A percentile compares a stretch with the other conserved stretches of the same genome.
phyloP scores from a whole-genome alignment of 169 alveolate genomes.

The Sarcocystis neurona region DNA sequence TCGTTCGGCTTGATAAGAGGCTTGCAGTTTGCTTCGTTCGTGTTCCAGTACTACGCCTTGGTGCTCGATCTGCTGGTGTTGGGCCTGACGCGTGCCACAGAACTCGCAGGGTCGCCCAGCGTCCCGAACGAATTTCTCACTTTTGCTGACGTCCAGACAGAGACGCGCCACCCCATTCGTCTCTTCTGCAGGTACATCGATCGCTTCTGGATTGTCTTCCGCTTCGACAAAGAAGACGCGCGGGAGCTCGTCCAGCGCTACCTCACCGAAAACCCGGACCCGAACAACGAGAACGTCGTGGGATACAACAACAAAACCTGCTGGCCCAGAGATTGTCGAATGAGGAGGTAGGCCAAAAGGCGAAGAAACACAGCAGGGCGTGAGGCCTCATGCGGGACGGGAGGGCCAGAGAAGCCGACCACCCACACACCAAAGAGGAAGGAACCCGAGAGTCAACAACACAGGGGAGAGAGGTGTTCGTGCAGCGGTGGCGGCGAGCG shows the following conservation, averaged over 20 bases:
- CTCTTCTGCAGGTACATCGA: conserved; percentile 80
- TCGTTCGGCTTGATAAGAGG: conserved; percentile 98
- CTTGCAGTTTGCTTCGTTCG: conserved; percentile 96
- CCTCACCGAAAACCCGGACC: conserved; percentile 99
- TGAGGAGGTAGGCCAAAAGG: conserved; percentile 91
- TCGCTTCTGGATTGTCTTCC: conserved; percentile 83
- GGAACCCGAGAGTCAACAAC: no score
- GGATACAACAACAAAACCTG: conserved; percentile 99
- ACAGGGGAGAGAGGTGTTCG: no score
- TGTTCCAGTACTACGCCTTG: conserved; percentile 89
- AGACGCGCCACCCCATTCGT: conserved; percentile 97
- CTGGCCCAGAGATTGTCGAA: conserved; percentile 99
- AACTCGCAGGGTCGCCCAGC: conserved; percentile 99
- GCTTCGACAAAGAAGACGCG: conserved; percentile 94
- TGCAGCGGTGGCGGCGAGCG: no score
- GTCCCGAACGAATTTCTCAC: conserved; percentile 95
- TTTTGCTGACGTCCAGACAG: conserved; percentile 93
- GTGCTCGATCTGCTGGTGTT: conserved; percentile 92
- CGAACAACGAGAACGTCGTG: conserved; percentile 98
- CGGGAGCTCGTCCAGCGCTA: conserved; percentile 96
- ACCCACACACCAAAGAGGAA: no score
- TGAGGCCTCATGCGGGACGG: no score
- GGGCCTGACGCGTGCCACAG: conserved; percentile 98
- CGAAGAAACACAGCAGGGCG: no score
- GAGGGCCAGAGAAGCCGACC: no score